These are phyloP conservation scores for Russula dissimulans DNA, from an alignment of 768 basidiomycete species.

Conservation along the genomic window DNA sequence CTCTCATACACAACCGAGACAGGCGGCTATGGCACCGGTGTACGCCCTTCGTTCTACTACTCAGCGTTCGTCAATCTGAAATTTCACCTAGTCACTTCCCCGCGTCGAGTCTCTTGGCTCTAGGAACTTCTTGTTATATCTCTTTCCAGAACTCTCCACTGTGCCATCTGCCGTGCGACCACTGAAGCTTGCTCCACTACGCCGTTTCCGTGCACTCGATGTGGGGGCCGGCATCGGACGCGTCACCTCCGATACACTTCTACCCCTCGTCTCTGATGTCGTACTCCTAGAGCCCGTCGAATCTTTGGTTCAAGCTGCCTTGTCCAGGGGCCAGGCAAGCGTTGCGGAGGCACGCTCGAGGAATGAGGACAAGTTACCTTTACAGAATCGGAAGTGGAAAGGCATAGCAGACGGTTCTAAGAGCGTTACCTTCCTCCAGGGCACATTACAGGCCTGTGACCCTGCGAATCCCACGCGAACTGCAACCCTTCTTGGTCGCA, in stretches of 20 bases:
- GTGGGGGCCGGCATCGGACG: constrained; percentile 93
- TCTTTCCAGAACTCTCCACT: constrained; percentile 70
- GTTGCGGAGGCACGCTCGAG: constrained; percentile 24
- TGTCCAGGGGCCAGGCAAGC: constrained; percentile 30
- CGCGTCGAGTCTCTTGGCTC: constrained; percentile 87
- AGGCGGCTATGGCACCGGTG: constrained; percentile 51
- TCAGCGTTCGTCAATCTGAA: constrained; percentile 5
- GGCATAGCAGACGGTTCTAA: constrained; percentile 55
- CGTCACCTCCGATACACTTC: constrained; percentile 78
- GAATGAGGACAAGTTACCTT: constrained; percentile 8
- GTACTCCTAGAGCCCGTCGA: constrained; percentile 85
- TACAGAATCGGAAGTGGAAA: constrained; percentile 40
- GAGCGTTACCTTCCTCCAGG: constrained; percentile 72
- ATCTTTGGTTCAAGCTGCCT: constrained; percentile 65
- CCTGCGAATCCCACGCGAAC: constrained; percentile 44
- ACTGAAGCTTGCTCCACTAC: constrained; percentile 28
- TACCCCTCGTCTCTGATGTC: constrained; percentile 83
- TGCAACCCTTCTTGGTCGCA: constrained; percentile 46
- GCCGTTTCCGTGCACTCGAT: constrained; percentile 70
- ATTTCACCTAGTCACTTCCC: constrained; percentile 60
- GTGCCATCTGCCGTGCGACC: constrained; percentile 67
- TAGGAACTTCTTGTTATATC: constrained; percentile 73
- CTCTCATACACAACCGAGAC: neutral
- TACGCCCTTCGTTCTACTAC: constrained; percentile 22
- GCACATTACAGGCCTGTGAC: constrained; percentile 74